Percentiles rank a stretch among this genome's conserved stretches.
Conservation (phyloP, 192 early-diverging fungal species). For the Phlyctochytrium planicorne region DNA sequence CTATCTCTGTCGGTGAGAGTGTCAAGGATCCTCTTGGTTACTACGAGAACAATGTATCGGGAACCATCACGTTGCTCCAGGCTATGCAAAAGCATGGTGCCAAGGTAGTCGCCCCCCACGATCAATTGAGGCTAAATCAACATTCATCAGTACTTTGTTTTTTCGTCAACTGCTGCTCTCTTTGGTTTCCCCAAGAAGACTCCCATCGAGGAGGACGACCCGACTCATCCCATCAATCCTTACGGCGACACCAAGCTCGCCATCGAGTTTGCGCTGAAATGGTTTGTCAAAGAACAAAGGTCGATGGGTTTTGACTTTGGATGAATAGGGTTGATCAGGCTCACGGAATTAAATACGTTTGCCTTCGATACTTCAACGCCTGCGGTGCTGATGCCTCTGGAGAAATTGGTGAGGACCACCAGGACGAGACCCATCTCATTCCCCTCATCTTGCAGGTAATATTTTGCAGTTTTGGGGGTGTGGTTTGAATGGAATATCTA, state of each 20-base stretch:
- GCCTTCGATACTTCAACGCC: constrained; percentile 91
- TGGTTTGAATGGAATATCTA: too few relatives aligned
- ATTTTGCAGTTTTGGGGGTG: too few relatives aligned
- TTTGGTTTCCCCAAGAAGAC: constrained; percentile 76
- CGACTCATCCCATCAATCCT: constrained; percentile 77
- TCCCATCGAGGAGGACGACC: constrained; percentile 71
- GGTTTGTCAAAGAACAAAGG: too few relatives aligned
- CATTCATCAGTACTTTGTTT: constrained; percentile 73
- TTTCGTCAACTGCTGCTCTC: constrained; percentile 91
- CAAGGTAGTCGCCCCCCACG: too few relatives aligned
- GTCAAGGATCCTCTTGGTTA: constrained; percentile 78
- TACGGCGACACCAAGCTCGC: constrained; percentile 97
- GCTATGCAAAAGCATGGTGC: constrained; percentile 79
- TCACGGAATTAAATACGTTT: constrained; percentile 49
- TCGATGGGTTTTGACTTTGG: too few relatives aligned
- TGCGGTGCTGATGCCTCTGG: constrained; percentile 89
- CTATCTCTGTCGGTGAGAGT: constrained; percentile 85
- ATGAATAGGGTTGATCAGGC: constrained; percentile 49
- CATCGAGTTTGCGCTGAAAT: constrained; percentile 84
- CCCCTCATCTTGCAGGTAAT: constrained; percentile 78
- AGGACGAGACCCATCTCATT: constrained; percentile 87
- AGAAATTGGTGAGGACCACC: constrained; percentile 89
- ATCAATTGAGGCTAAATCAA: neutral
- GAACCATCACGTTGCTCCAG: constrained; percentile 80
- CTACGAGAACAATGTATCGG: constrained; percentile 92